phyloP scores from a whole-genome alignment of 2,329 filamentous ascomycete species.

The Cladophialophora bantiana region DNA sequence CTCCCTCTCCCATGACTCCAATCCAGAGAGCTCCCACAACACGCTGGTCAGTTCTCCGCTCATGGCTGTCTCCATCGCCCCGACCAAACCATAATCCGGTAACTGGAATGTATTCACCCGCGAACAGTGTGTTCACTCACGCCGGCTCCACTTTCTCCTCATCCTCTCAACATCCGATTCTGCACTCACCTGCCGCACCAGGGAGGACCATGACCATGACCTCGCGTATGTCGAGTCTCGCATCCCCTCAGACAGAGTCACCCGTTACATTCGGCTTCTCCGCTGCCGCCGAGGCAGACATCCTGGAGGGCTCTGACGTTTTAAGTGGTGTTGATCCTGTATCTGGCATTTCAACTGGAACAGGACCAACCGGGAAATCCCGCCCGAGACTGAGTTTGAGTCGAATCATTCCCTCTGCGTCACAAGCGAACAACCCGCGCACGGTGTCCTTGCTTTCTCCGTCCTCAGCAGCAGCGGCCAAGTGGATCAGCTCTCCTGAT shows the following conservation, averaged over 20 bases:
- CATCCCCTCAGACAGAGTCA: conserved; percentile 13
- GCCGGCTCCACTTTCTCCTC: conserved; percentile 19
- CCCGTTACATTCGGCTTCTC: conserved; percentile 14
- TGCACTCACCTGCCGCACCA: conserved; percentile 15
- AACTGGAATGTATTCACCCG: neutral
- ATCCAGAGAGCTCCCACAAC: neutral
- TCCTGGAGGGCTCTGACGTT: conserved; percentile 6
- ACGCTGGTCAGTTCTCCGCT: conserved; percentile 15
- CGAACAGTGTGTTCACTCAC: conserved; percentile 22
- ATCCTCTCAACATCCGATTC: conserved; percentile 25
- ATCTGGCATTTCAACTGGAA: neutral
- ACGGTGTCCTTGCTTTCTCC: conserved; percentile 17
- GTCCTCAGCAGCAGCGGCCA: neutral
- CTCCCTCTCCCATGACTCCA: conserved; percentile 7
- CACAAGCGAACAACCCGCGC: neutral
- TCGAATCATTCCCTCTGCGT: conserved; percentile 7
- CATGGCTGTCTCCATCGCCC: conserved; percentile 6
- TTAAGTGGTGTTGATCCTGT: neutral
- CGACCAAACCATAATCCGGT: neutral
- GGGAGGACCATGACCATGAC: conserved; percentile 23
- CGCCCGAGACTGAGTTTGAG: conserved; percentile 16
- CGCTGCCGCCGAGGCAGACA: neutral
- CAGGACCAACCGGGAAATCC: neutral
- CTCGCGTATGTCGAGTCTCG: conserved; percentile 16
- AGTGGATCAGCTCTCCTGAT: conserved; percentile 11